These are phyloP conservation scores for Herpotrichia juniperi DNA, from an alignment of 2,329 filamentous ascomycete species.

Conservation along the genomic window DNA sequence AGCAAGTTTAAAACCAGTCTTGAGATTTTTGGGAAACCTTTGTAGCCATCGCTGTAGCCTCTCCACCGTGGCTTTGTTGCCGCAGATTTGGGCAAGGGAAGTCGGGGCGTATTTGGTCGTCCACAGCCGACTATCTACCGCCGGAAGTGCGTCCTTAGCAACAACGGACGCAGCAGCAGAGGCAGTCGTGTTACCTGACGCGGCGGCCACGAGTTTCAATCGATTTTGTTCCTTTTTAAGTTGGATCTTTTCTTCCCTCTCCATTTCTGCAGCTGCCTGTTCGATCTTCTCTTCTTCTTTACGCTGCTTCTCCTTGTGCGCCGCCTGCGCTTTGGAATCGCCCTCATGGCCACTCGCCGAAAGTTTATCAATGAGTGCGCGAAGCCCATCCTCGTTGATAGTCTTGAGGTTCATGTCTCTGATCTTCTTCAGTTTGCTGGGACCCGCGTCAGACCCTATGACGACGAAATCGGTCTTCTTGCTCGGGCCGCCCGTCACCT, in stretches of 20 bases:
- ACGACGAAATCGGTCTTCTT: slow-evolving; percentile 95
- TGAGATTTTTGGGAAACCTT: slow-evolving; percentile 79
- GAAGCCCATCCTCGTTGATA: slow-evolving; percentile 91
- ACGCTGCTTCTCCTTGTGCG: slow-evolving; percentile 81
- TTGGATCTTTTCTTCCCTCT: slow-evolving; percentile 83
- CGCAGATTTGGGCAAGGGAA: slow-evolving; percentile 85
- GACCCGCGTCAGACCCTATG: slow-evolving; percentile 87
- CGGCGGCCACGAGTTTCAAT: slow-evolving; percentile 46
- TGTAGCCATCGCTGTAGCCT: slow-evolving; percentile 88
- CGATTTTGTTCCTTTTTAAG: slow-evolving; percentile 50
- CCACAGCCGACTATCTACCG: slow-evolving; percentile 65
- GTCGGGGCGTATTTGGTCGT: slow-evolving; percentile 95
- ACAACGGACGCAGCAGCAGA: slow-evolving; percentile 21
- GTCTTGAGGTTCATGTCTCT: slow-evolving; percentile 80
- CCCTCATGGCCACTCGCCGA: slow-evolving; percentile 79
- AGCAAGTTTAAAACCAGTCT: slow-evolving; percentile 79
- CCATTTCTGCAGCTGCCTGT: slow-evolving; percentile 82
- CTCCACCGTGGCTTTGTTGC: slow-evolving; percentile 89
- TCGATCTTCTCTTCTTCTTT: slow-evolving; percentile 84
- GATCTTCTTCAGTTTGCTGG: slow-evolving; percentile 90
- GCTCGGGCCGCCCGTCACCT: slow-evolving; percentile 83
- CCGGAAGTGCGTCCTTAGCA: slow-evolving; percentile 24
- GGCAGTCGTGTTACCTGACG: slow-evolving; percentile 45
- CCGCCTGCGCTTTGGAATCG: slow-evolving; percentile 83
- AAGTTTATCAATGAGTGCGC: slow-evolving; percentile 79